Base-by-base conservation (phyloP, 2,329 filamentous ascomycete species). In the Xylaria sp. region DNA sequence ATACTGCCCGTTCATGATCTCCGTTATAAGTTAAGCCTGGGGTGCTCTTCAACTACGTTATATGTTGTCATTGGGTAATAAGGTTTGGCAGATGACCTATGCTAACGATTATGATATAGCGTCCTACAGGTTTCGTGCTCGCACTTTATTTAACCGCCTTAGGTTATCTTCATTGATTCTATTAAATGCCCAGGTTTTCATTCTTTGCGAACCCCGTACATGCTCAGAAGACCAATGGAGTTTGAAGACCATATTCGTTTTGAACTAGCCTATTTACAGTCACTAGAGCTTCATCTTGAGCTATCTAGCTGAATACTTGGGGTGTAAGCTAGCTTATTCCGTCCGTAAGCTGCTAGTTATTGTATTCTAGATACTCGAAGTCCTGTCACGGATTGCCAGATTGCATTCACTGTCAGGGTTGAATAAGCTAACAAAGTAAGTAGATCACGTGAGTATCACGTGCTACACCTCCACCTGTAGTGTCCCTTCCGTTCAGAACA, bases 401-500 rank as follows among this genome's bases (percentile, higher is more conserved):
- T 50, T 30, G 18, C 15, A 50, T 30, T 50, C 46, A 30, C 15
- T 30, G 10, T 32, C 32, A 55, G 52, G 52, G 32, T 55, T 30
- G 28, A 8, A 55, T 6, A 36, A 23, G 52, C 52, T 55, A 55
- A 9, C 15, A 20, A 36, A 36, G n/a, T 13, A 4, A 10, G n/a
- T n/a, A n/a, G n/a, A 23, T 55, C 52, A 55, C 52, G 52, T 55
- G 52, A 13, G 7, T 8, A 10, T 36, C 52, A 55, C 52, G 52
- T 55, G 52, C 5, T 4, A 2, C 8, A 23, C 48, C 52, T 55
- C 52, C 52, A 36, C 52, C n/a, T 34, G 4, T n/a, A 55, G n/a
- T n/a, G n/a, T n/a, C n/a, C 30, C 20, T 34, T 36, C 30, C 30
- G 1, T 55, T 13, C 52, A 23, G 9, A 15, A 55, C 30, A 55